Evolutionary conservation across 257 asterid species (phyloP), one percentile per base, ranked within the genome.

Genomic region (Handroanthus guayacan): DNA sequence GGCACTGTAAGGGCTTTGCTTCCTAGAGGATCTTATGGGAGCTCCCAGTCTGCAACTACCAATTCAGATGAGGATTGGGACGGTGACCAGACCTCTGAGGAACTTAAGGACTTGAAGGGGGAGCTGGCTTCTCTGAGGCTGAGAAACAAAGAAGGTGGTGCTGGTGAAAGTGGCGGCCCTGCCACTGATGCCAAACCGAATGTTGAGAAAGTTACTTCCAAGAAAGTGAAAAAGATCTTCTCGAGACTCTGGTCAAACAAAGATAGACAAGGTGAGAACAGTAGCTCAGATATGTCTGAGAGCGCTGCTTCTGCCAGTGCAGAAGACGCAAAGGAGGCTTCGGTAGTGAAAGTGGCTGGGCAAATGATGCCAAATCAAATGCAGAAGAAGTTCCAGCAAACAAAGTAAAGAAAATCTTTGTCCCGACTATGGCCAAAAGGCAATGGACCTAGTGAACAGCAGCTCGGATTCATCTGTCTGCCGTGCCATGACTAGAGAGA

Each of bases 31-130:
- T 93, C 97, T 18, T 88, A 73, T 9, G 96, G 90, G 58, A 93
- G 98, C 87, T 88, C 97, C 11, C 83, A 90, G 69, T 89, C 97
- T 7, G 87, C 91, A 38, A 89, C 95, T 1, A 93, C 98, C 75
- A 88, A 88, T 79, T 85, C 97, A 0, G 97, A 87, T 0, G 97
- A 94, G 67, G 98, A 94, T 57, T 90, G 94, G 97, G 97, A 92
- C 18, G 86, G 89, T 3, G 83, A 85, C 17, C 89, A 87, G 2
- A 87, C 87, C 5, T 84, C 94, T 0, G 97, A 85, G 78, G 97
- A 90, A 58, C 89, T 91, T 44, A 90, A 87, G 78, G 89, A 90
- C 51, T 81, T 88, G 70, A 87, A 84, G 71, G 88, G 88, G n/a
- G 95, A 86, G 85, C 79, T 92, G 9, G 84, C 89, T 34, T 76